These are phyloP conservation scores for Trichoderma citrinoviride DNA, from an alignment of 2,329 filamentous ascomycete genomes.

Conservation along the genomic window DNA sequence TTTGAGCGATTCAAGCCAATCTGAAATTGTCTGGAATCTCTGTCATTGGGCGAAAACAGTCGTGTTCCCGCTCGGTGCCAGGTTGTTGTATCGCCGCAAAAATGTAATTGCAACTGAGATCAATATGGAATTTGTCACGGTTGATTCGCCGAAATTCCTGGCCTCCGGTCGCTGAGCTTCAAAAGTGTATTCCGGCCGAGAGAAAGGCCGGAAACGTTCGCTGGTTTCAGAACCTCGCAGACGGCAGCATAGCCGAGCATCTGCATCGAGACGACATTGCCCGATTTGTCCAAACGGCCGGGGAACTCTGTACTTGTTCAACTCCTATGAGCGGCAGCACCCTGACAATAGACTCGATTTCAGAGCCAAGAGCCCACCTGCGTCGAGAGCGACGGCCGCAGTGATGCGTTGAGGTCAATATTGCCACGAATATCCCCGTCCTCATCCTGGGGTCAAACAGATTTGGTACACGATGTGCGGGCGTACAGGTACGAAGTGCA, in stretches of 20 bases:
- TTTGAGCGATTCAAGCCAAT: background rate
- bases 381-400: background rate
- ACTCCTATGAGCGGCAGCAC: background rate
- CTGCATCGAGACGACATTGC: background rate
- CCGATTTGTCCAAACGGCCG: background rate
- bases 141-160: background rate
- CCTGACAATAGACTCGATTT: background rate
- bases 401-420: background rate
- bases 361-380: background rate
- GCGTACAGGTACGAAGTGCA: background rate
- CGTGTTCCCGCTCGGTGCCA: background rate
- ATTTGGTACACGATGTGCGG: background rate
- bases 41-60: background rate
- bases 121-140: background rate
- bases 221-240: conserved; percentile 2
- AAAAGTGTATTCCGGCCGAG: conserved; percentile 18
- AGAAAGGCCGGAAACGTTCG: conserved; percentile 19
- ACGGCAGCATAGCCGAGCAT: conserved; percentile 5
- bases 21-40: background rate
- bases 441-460: background rate
- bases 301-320: background rate
- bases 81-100: background rate
- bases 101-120: background rate
- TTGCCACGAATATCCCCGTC: background rate
- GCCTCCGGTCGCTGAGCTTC: background rate